Base-by-base conservation (phyloP, 768 basidiomycete genomes). In the Coprinopsis marcescibilis region DNA sequence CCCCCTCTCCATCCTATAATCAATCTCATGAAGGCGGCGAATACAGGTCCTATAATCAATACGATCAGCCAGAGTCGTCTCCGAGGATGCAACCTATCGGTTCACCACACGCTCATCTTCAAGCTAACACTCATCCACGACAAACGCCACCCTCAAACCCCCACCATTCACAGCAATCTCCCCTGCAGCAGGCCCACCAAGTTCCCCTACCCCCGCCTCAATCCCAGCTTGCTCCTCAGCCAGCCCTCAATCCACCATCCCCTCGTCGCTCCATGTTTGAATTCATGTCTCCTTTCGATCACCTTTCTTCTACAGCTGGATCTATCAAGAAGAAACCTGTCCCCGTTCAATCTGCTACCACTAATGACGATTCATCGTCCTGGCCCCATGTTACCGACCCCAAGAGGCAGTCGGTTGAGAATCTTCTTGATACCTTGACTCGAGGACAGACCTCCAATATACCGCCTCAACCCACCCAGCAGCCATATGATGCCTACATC, bases 241-340 rank as follows among this genome's bases (percentile, higher is more conserved):
- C 59, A 25, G 73, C 72, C 41, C 76, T 71, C 48, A 68, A 76
- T 2, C 79, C 83, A 0, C 77, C 86, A 24, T 82, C 84, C 33
- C 76, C 83, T 19, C 83, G 81, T 56, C 83, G 85, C 62, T 85
- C 86, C 40, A 80, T 89, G 76, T 92, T 92, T 55, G 87, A 90
- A 30, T 91, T 87, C 51, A 74, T 84, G 41, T 89, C 87, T 40
- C 83, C 89, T 2, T 90, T 91, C 55, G 89, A 92, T 55, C 88
- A 85, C 20, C 73, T 91, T 37, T 73, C 79, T 6, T 65, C 73
- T n/a, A 59, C 75, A 27, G 52, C 76, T 0, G 59, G 61, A 33
- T 46, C 72, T 14, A 61, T 75, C 45, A 85, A 84, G 70, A 86
- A 88, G 61, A 88, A 87, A 60, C 80, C 84, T 15, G 76, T 77